phyloP scores from a whole-genome alignment of 2,329 filamentous ascomycete genomes.

The Epichloe hybrida region DNA sequence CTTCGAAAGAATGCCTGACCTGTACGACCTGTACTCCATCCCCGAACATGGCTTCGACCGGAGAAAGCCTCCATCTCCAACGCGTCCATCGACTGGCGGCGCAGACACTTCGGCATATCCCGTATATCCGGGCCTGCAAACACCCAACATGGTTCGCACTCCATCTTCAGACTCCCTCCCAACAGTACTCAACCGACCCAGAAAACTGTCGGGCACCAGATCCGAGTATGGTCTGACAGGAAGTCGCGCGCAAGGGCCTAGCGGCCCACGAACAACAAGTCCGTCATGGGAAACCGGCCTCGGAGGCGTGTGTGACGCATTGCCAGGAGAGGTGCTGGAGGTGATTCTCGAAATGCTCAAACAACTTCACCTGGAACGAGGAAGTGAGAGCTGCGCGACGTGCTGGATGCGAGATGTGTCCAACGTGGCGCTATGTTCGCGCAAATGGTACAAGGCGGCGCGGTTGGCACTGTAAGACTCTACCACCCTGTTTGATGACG shows the following conservation, averaged over 20 bases:
- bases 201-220: constrained; percentile 18
- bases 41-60: constrained; percentile 5
- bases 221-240: not conserved
- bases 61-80: constrained; percentile 4
- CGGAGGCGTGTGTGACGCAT: constrained; percentile 31
- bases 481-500: not conserved
- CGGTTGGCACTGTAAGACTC: constrained; percentile 34
- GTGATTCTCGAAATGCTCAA: constrained; percentile 42
- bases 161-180: constrained; percentile 12
- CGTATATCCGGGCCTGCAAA: constrained; percentile 20
- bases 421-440: constrained; percentile 34
- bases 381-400: constrained; percentile 43
- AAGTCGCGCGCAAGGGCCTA: constrained; percentile 11
- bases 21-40: constrained; percentile 7
- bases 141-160: constrained; percentile 10
- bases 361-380: constrained; percentile 32
- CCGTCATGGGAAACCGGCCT: constrained; percentile 23
- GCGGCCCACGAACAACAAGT: constrained; percentile 13
- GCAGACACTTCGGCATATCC: constrained; percentile 14
- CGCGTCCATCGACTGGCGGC: constrained; percentile 7
- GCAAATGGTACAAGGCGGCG: constrained; percentile 38
- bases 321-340: constrained; percentile 46
- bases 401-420: constrained; percentile 52
- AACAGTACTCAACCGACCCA: constrained; percentile 21
- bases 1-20: constrained; percentile 8